These are phyloP conservation scores for Lodderomyces pseudojiufengensis DNA, from an alignment of 1,139 yeast species.

Conservation along the genomic window DNA sequence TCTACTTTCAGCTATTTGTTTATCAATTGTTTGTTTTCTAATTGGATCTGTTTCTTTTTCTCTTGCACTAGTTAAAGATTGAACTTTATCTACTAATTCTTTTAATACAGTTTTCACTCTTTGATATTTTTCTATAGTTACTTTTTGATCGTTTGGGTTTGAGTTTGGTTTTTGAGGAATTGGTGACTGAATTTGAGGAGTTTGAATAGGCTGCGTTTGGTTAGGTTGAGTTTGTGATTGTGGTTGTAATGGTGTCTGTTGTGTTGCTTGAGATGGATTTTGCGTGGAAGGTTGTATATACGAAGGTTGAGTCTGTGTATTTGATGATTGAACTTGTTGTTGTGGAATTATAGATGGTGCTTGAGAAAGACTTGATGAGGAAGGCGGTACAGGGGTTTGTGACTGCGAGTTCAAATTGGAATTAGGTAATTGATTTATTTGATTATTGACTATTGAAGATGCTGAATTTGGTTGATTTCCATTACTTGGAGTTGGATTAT, in stretches of 20 bases:
- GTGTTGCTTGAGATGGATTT: not conserved
- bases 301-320: too few relatives aligned
- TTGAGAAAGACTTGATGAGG: constrained; percentile 5
- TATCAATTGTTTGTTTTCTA: constrained; percentile 24
- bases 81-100: constrained; percentile 42
- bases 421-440: too few relatives aligned
- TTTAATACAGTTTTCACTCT: constrained; percentile 36
- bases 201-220: constrained; percentile 7
- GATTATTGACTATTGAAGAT: too few relatives aligned
- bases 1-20: constrained; percentile 33
- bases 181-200: constrained; percentile 8
- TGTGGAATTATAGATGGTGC: not conserved
- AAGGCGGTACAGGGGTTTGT: constrained; percentile 1
- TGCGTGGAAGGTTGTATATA: too few relatives aligned
- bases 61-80: constrained; percentile 23
- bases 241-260: not conserved
- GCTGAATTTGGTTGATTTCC: too few relatives aligned
- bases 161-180: constrained; percentile 9
- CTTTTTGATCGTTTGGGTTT: constrained; percentile 12
- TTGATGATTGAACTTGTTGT: not conserved
- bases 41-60: constrained; percentile 22
- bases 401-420: constrained; percentile 1
- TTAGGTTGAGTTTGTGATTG: constrained; percentile 4
- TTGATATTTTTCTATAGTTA: constrained; percentile 40
- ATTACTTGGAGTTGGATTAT: too few relatives aligned